A percentile compares a stretch with the other conserved stretches of the same genome.
These are phyloP conservation scores for Xylaria sp. DNA, from an alignment of 2,329 filamentous ascomycete species.

Conservation along the genomic window DNA sequence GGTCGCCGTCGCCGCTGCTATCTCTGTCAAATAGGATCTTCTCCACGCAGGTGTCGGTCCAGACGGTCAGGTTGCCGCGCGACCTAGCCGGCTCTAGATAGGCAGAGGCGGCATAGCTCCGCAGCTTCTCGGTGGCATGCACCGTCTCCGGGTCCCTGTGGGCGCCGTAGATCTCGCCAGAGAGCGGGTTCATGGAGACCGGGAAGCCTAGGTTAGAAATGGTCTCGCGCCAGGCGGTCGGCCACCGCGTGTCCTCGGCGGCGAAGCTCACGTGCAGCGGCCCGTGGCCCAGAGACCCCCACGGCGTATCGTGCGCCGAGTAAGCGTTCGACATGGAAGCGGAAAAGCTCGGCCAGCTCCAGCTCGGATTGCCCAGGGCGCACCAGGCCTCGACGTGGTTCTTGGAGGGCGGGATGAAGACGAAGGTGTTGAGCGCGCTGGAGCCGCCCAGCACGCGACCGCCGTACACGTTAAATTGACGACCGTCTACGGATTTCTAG, in stretches of 20 bases:
- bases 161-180: neutral
- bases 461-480: conserved; percentile 19
- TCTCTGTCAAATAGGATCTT: conserved; percentile 33
- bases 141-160: conserved; percentile 35
- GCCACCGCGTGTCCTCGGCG: neutral
- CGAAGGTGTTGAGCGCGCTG: conserved; percentile 47
- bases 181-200: neutral
- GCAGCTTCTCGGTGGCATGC: conserved; percentile 28
- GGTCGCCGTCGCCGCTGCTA: neutral
- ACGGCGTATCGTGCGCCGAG: conserved; percentile 2
- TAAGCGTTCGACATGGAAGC: conserved; percentile 23
- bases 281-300: neutral
- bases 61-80: conserved; percentile 35
- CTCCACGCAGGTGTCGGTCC: conserved; percentile 25
- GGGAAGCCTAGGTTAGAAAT: neutral
- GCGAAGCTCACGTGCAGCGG: neutral
- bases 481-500: conserved; percentile 7
- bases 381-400: conserved; percentile 46
- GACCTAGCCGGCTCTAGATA: conserved; percentile 35
- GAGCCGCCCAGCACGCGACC: conserved; percentile 48
- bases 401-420: conserved; percentile 42
- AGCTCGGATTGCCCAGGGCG: conserved; percentile 46
- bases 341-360: conserved; percentile 38
- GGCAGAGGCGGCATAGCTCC: conserved; percentile 32
- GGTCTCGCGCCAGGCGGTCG: neutral